These are phyloP conservation scores for Beauveria brongniartii DNA, from an alignment of 2,329 filamentous ascomycete species.

Conservation along the genomic window DNA sequence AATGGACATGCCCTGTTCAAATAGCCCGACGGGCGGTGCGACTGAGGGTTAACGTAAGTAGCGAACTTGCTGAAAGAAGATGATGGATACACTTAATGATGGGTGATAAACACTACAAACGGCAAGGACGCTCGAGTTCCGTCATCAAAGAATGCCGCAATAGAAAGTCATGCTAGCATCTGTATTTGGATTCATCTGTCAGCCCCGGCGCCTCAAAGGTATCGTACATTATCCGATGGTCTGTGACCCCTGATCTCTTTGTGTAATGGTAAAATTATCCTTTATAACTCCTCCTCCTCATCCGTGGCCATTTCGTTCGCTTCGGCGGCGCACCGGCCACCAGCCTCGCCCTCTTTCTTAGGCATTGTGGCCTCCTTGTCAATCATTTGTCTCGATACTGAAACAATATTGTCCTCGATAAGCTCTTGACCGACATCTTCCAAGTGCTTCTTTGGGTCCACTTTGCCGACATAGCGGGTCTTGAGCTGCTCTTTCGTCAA, in stretches of 20 bases:
- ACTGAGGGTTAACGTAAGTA: not conserved
- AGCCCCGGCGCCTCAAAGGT: conserved; percentile 2
- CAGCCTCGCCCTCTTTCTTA: conserved; percentile 48
- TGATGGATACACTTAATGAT: not conserved
- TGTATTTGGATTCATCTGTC: not conserved
- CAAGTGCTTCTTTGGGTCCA: conserved; percentile 98
- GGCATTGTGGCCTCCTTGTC: conserved; percentile 97
- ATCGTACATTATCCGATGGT: conserved; percentile 8
- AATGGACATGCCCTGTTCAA: not conserved
- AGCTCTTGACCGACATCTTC: conserved; percentile 93
- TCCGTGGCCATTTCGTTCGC: conserved; percentile 64
- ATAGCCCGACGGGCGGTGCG: not conserved
- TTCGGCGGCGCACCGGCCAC: conserved; percentile 41
- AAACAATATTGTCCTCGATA: conserved; percentile 99
- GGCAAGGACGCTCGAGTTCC: not conserved
- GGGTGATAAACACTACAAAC: not conserved
- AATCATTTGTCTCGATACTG: conserved; percentile 98
- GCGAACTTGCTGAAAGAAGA: not conserved
- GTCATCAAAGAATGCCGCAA: not conserved
- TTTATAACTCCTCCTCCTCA: conserved; percentile 37
- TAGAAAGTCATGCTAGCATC: not conserved
- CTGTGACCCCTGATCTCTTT: not conserved
- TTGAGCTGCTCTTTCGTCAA: conserved; percentile 95
- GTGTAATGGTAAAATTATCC: not conserved
- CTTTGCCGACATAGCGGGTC: conserved; percentile 97